A percentile compares a stretch with the other conserved stretches of the same genome.
These are phyloP conservation scores for Phytopythium oedochilum DNA, from an alignment of 352 stramenopile genomes.

Conservation along the genomic window DNA sequence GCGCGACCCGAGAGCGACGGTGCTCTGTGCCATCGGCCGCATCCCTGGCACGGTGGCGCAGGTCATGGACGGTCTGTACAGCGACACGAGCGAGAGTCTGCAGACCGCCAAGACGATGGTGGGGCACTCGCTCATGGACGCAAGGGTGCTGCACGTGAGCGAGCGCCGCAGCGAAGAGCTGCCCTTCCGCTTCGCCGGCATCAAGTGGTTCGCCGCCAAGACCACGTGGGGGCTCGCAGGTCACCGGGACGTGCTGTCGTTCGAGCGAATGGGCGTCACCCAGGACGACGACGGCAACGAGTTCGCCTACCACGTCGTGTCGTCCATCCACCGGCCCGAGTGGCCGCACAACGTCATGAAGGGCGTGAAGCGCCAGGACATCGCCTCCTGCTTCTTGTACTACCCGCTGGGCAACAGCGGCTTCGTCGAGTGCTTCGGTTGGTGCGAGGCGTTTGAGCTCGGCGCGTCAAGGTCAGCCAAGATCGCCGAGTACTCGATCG, in stretches of 20 bases:
- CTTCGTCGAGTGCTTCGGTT: conserved; percentile 34
- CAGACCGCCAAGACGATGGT: conserved; percentile 28
- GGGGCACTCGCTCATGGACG: conserved; percentile 28
- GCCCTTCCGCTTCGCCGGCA: conserved; percentile 40
- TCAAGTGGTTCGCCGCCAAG: conserved; percentile 37
- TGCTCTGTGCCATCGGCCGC: conserved; percentile 29
- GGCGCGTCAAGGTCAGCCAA: conserved; percentile 16
- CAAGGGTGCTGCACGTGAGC: conserved; percentile 22
- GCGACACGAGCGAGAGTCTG: conserved; percentile 33
- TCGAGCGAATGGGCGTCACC: conserved; percentile 33
- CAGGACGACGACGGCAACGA: conserved; percentile 23
- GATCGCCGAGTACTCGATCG: conserved; percentile 27
- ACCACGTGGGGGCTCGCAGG: conserved; percentile 23
- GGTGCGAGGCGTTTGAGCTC: conserved; percentile 30
- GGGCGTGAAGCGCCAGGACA: conserved; percentile 27
- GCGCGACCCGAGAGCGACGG: conserved; percentile 26
- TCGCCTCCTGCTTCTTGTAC: conserved; percentile 36
- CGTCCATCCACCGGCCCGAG: conserved; percentile 38
- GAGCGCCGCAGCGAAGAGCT: conserved; percentile 21
- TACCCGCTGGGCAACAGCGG: conserved; percentile 12
- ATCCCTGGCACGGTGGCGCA: conserved; percentile 31
- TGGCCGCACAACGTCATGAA: conserved; percentile 31
- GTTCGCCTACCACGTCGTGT: conserved; percentile 36
- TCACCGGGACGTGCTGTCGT: conserved; percentile 33
- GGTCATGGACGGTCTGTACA: conserved; percentile 43